phyloP scores from a whole-genome alignment of 2,329 filamentous ascomycete genomes.

The Paracoccidioides brasiliensis region DNA sequence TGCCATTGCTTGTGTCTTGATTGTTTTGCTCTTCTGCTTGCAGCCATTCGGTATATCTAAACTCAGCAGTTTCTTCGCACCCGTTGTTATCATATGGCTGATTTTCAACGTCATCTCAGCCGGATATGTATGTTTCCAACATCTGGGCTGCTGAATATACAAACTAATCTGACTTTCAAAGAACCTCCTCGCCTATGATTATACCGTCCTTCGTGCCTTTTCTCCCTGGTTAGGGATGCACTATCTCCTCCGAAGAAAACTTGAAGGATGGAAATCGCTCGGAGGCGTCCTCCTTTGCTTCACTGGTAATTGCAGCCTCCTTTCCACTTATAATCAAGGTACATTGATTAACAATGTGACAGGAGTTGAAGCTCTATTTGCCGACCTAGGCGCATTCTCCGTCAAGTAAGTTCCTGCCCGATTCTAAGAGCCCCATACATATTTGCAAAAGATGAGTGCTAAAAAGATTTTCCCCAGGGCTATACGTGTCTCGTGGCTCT shows the following conservation, averaged over 20 bases:
- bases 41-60: constrained; percentile 44
- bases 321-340: neutral
- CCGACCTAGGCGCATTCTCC: constrained; percentile 59
- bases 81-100: constrained; percentile 45
- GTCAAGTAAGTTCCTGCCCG: constrained; percentile 8
- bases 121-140: constrained; percentile 31
- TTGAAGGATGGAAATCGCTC: constrained; percentile 40
- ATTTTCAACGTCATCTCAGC: constrained; percentile 40
- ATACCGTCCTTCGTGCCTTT: constrained; percentile 40
- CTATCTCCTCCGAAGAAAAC: constrained; percentile 38
- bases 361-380: constrained; percentile 66
- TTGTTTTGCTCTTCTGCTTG: constrained; percentile 40
- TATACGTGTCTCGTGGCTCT: constrained; percentile 61
- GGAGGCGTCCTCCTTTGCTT: constrained; percentile 59
- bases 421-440: constrained; percentile 28
- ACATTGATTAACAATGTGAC: neutral
- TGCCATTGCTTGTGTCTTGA: constrained; percentile 11
- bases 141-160: neutral
- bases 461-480: constrained; percentile 30
- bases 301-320: constrained; percentile 30
- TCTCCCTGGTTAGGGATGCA: constrained; percentile 36
- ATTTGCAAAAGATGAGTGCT: constrained; percentile 3
- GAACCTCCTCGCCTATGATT: constrained; percentile 36
- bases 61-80: constrained; percentile 32
- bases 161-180: constrained; percentile 3